These are phyloP conservation scores for Naganishia onofrii DNA, from an alignment of 768 basidiomycete genomes.

Conservation along the genomic window DNA sequence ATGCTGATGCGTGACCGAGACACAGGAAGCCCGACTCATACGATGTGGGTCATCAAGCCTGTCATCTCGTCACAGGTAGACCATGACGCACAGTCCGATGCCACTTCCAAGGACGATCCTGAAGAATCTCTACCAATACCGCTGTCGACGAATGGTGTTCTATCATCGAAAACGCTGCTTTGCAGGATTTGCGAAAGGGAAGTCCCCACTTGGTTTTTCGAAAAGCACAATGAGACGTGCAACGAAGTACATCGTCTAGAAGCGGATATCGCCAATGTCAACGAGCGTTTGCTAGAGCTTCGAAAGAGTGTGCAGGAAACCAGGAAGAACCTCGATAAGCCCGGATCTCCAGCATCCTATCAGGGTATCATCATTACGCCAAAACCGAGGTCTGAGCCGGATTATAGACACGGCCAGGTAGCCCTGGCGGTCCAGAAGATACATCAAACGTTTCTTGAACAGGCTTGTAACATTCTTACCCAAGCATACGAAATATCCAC, in stretches of 20 bases:
- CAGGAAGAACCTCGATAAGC: conserved; percentile 58
- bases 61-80: conserved; percentile 30
- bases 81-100: conserved; percentile 14
- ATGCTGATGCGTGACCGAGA: conserved; percentile 97
- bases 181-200: conserved; percentile 97
- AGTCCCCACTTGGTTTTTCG: conserved; percentile 98
- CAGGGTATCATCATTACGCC: conserved; percentile 44
- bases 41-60: conserved; percentile 94
- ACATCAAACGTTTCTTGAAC: conserved; percentile 69
- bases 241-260: conserved; percentile 93
- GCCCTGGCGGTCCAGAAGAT: conserved; percentile 39
- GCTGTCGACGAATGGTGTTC: conserved; percentile 53
- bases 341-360: conserved; percentile 58
- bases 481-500: conserved; percentile 76
- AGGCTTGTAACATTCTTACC: conserved; percentile 80
- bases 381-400: conserved; percentile 39
- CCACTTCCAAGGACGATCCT: conserved; percentile 1
- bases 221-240: conserved; percentile 99
- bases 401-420: conserved; percentile 34
- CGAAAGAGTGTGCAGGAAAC: conserved; percentile 81
- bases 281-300: conserved; percentile 85
- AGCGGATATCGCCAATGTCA: conserved; percentile 88
- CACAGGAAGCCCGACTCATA: conserved; percentile 81
- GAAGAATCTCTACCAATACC: conserved; percentile 54
- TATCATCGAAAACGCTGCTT: conserved; percentile 72